phyloP scores from a whole-genome alignment of 352 stramenopile genomes.

The Globisporangium takayamanum region DNA sequence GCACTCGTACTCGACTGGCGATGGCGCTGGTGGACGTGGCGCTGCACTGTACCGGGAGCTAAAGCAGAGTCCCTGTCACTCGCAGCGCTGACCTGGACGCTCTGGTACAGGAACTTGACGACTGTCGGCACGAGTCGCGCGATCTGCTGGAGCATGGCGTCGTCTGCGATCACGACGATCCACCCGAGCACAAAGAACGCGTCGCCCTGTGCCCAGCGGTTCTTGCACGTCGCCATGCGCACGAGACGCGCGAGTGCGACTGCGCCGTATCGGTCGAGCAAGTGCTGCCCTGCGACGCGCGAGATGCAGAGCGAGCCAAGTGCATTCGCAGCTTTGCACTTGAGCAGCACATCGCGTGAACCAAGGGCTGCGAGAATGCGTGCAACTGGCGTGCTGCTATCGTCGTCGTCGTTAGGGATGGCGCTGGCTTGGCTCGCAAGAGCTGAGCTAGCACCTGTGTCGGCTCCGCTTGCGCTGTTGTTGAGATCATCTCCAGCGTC shows the following conservation, averaged over 20 bases:
- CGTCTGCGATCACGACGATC: constrained; percentile 64
- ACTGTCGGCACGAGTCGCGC: constrained; percentile 37
- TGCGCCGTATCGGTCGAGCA: constrained; percentile 41
- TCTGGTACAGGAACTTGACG: constrained; percentile 36
- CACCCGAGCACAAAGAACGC: constrained; percentile 71
- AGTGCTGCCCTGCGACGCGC: constrained; percentile 52
- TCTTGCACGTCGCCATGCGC: constrained; percentile 61
- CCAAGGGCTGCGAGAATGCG: constrained; percentile 40
- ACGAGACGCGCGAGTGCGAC: constrained; percentile 29
- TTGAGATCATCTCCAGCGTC: too few relatives aligned
- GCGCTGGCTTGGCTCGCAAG: not conserved
- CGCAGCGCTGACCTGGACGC: constrained; percentile 12
- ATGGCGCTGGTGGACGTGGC: not conserved
- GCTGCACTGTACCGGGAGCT: not conserved
- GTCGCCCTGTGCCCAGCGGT: constrained; percentile 71
- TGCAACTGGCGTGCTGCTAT: constrained; percentile 10
- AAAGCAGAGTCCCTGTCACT: not conserved
- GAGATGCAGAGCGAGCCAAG: constrained; percentile 71
- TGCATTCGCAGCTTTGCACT: constrained; percentile 74
- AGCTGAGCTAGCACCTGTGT: not conserved
- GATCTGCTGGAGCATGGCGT: constrained; percentile 29
- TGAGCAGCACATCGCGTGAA: constrained; percentile 62
- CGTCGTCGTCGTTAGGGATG: not conserved
- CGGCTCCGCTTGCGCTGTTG: too few relatives aligned
- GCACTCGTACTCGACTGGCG: constrained; percentile 3